A percentile compares a stretch with the other conserved stretches of the same genome.
phyloP scores from a whole-genome alignment of 345 rosid genomes.

The Balakata baccata region DNA sequence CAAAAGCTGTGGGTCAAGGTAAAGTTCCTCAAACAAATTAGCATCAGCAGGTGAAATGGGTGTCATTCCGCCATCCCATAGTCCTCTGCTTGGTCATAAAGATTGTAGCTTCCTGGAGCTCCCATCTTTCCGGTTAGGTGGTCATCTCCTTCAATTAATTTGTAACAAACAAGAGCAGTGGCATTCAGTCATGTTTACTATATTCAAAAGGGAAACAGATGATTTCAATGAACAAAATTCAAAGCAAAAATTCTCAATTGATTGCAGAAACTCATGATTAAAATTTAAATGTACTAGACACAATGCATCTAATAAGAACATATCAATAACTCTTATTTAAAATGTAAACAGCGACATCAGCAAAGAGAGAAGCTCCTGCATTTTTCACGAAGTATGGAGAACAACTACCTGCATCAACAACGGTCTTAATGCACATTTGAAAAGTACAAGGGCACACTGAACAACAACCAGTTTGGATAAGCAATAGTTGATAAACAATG shows the following conservation, averaged over 20 bases:
- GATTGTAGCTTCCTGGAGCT: conserved; percentile 52
- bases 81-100: conserved; percentile 64
- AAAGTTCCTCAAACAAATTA: conserved; percentile 14
- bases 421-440: not conserved
- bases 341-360: not conserved
- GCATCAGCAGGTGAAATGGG: not conserved
- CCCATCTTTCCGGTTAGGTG: conserved; percentile 75
- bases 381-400: not conserved
- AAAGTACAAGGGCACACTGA: not conserved
- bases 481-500: not conserved
- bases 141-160: conserved; percentile 55
- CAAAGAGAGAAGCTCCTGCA: not conserved
- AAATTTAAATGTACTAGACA: not conserved
- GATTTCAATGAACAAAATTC: not conserved
- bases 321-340: not conserved
- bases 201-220: not conserved
- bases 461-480: not conserved
- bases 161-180: not conserved
- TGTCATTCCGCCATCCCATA: conserved; percentile 64
- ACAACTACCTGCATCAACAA: not conserved
- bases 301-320: not conserved
- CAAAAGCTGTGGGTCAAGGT: conserved; percentile 1
- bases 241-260: too few species aligned
- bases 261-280: not conserved
- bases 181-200: not conserved